Conservation (phyloP, 257 asterid genomes). For the Euphrasia confusa region DNA sequence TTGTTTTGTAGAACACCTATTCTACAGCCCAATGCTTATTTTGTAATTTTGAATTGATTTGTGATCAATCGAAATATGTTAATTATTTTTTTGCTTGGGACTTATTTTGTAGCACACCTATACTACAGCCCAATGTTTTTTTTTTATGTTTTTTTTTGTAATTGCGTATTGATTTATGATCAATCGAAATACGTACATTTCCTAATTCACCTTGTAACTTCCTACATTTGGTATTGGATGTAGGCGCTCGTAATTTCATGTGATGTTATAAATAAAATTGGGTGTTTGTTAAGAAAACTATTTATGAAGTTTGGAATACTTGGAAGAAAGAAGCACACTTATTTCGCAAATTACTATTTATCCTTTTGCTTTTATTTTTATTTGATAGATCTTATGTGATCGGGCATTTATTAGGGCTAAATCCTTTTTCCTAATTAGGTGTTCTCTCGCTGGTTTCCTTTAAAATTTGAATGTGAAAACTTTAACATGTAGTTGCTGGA, state of each 20-base stretch:
- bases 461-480: neutral
- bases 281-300: neutral
- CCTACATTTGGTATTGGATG: neutral
- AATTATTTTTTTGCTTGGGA: neutral
- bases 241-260: slow-evolving; percentile 13
- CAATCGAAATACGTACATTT: neutral
- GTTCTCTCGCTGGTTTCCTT: neutral
- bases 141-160: slow-evolving; percentile 2
- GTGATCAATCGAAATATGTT: slow-evolving; percentile 23
- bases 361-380: neutral
- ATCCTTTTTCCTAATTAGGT: no score
- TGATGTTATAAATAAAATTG: neutral
- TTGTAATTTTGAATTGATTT: neutral
- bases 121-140: neutral
- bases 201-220: neutral
- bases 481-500: neutral
- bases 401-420: neutral
- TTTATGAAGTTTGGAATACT: neutral
- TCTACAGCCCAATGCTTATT: neutral
- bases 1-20: neutral
- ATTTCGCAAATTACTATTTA: neutral
- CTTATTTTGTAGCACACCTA: neutral
- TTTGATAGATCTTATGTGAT: neutral
- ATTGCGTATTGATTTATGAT: neutral
- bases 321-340: neutral